Conservation (phyloP, 2,329 filamentous ascomycete species). For the Alternaria panax region DNA sequence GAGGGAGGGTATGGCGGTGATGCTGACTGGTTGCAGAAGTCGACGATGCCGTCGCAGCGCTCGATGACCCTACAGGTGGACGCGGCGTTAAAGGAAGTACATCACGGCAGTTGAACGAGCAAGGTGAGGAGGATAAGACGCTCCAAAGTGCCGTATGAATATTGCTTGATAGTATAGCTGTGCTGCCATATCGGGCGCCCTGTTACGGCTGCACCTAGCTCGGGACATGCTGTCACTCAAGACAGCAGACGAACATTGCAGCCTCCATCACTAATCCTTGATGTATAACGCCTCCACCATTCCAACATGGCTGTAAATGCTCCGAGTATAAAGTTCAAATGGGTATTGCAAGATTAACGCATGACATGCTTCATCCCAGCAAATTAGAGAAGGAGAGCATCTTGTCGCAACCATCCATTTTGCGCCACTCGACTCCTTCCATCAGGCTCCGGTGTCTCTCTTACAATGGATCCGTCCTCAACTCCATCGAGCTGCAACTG, state of each 20-base stretch:
- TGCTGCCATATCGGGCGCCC: neutral
- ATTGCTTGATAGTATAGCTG: neutral
- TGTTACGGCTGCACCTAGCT: neutral
- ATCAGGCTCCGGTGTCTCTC: constrained; percentile 16
- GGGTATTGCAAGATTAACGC: neutral
- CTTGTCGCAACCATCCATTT: constrained; percentile 54
- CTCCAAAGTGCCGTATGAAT: constrained; percentile 44
- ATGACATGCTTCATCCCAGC: neutral
- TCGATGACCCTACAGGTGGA: constrained; percentile 55
- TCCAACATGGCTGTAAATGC: neutral
- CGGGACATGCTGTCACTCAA: neutral
- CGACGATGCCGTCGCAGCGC: constrained; percentile 52
- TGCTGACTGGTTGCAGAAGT: constrained; percentile 47
- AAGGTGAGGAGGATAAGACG: constrained; percentile 26
- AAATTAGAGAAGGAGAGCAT: neutral
- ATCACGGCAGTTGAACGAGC: constrained; percentile 44
- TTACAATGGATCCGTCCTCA: neutral
- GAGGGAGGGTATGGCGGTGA: neutral
- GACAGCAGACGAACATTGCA: neutral
- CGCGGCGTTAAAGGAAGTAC: constrained; percentile 53
- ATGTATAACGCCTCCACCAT: constrained; percentile 13
- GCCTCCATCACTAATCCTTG: neutral
- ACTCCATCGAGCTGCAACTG: constrained; percentile 11
- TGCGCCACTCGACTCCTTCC: constrained; percentile 55
- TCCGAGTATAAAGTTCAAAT: neutral